phyloP scores from a whole-genome alignment of 768 basidiomycete genomes.

The Termitomyces sp. region DNA sequence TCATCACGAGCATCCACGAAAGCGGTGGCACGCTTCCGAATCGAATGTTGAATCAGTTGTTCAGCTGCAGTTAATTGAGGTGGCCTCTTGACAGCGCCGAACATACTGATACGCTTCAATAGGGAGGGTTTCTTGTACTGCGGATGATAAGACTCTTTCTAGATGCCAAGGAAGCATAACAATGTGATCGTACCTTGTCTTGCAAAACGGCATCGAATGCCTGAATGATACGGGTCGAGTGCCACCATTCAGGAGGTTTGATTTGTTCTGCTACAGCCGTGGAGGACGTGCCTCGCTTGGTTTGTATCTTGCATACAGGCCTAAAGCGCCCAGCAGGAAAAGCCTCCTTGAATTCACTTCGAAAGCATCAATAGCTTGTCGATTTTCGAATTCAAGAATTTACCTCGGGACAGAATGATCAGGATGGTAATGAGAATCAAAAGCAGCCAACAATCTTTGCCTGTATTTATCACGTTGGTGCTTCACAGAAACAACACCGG shows the following conservation, averaged over 20 bases:
- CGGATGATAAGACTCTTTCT: neutral
- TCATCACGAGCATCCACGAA: conserved; percentile 94
- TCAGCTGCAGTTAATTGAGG: conserved; percentile 77
- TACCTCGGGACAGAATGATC: conserved; percentile 78
- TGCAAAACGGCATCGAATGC: conserved; percentile 85
- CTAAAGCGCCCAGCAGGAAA: conserved; percentile 91
- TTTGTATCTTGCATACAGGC: conserved; percentile 86
- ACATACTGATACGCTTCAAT: conserved; percentile 76
- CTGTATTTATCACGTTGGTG: conserved; percentile 79
- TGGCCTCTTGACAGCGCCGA: conserved; percentile 62
- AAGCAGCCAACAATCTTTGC: conserved; percentile 66
- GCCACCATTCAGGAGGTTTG: conserved; percentile 92
- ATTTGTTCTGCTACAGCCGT: conserved; percentile 86
- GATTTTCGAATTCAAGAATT: neutral
- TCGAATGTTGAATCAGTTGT: conserved; percentile 80
- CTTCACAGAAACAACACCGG: conserved; percentile 67
- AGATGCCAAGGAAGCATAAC: neutral
- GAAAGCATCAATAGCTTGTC: conserved; percentile 8
- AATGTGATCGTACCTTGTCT: conserved; percentile 53
- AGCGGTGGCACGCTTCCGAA: conserved; percentile 89
- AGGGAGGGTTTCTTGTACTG: conserved; percentile 88
- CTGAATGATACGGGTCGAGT: conserved; percentile 83
- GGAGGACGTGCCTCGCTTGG: conserved; percentile 73
- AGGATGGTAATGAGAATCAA: conserved; percentile 85
- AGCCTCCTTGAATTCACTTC: conserved; percentile 89